A percentile compares a stretch with the other conserved stretches of the same genome.
Evolutionary conservation across 768 basidiomycete genomes (phyloP).

Genomic region (Mycena pura): DNA sequence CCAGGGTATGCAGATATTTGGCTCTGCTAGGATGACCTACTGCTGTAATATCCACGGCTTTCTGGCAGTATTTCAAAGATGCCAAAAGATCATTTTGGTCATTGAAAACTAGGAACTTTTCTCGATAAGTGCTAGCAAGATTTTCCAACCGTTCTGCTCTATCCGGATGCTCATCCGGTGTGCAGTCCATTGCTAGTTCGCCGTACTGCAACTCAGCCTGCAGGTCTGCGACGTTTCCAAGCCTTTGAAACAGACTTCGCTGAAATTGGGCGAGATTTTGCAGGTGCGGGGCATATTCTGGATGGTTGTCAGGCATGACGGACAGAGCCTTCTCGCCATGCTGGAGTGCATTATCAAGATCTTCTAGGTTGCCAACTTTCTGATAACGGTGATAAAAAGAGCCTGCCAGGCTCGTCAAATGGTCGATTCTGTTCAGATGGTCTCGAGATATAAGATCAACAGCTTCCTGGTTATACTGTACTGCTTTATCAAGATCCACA

Average conservation of each 20-base stretch:
- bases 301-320: neutral
- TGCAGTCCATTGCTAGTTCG: neutral
- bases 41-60: neutral
- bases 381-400: neutral
- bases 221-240: neutral
- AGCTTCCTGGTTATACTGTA: slow-evolving; percentile 2
- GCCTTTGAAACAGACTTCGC: neutral
- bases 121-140: neutral
- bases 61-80: neutral
- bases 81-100: neutral
- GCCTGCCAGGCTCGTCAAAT: neutral
- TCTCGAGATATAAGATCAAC: neutral
- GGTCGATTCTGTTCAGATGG: neutral
- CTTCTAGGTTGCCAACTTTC: no score
- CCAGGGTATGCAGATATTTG: neutral
- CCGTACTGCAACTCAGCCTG: neutral
- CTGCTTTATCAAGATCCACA: slow-evolving; percentile 1
- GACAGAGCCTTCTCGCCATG: neutral
- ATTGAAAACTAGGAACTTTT: neutral
- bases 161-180: neutral
- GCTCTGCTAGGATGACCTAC: neutral
- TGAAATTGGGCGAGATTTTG: neutral
- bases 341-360: no score
- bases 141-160: neutral
- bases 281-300: neutral